Evolutionary conservation across 2,329 filamentous ascomycete genomes (phyloP).

Genomic region (Fusarium clavum): DNA sequence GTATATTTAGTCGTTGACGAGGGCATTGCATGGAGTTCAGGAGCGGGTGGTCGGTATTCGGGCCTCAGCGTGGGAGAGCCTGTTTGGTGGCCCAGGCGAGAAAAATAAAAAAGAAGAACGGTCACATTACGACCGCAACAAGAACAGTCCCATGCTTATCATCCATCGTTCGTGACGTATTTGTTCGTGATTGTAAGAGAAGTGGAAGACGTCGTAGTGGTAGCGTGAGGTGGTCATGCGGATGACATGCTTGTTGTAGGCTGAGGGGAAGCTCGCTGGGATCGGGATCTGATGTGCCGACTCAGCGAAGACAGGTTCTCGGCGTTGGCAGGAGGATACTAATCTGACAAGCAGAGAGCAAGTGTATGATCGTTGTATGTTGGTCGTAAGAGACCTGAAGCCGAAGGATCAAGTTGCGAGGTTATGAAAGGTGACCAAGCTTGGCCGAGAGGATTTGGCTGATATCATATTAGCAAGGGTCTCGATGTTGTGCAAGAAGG

Average conservation of each 20-base stretch:
- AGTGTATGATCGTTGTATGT: not conserved
- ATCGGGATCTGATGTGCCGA: conserved; percentile 9
- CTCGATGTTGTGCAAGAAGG: not conserved
- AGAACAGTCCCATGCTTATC: not conserved
- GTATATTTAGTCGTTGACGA: conserved; percentile 45
- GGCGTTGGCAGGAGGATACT: too few relatives aligned
- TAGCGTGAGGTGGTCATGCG: conserved; percentile 28
- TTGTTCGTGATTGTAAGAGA: not conserved
- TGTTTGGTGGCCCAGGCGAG: conserved; percentile 40
- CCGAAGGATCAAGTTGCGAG: conserved; percentile 10
- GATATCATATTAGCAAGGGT: conserved; percentile 33
- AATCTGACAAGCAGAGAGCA: not conserved
- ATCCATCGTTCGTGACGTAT: conserved; percentile 1
- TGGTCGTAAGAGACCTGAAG: not conserved
- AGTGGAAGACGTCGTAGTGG: not conserved
- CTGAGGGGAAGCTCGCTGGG: conserved; percentile 36
- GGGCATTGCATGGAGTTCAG: conserved; percentile 55
- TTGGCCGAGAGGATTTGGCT: conserved; percentile 27
- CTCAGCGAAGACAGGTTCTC: conserved; percentile 3
- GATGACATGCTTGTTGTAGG: conserved; percentile 16
- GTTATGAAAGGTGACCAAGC: conserved; percentile 30
- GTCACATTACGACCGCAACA: conserved; percentile 35
- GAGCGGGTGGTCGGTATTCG: conserved; percentile 45
- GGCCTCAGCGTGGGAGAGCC: conserved; percentile 45
- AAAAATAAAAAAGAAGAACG: conserved; percentile 40